phyloP scores from a whole-genome alignment of 495 filamentous ascomycete species.

The Neurospora tetraspora region DNA sequence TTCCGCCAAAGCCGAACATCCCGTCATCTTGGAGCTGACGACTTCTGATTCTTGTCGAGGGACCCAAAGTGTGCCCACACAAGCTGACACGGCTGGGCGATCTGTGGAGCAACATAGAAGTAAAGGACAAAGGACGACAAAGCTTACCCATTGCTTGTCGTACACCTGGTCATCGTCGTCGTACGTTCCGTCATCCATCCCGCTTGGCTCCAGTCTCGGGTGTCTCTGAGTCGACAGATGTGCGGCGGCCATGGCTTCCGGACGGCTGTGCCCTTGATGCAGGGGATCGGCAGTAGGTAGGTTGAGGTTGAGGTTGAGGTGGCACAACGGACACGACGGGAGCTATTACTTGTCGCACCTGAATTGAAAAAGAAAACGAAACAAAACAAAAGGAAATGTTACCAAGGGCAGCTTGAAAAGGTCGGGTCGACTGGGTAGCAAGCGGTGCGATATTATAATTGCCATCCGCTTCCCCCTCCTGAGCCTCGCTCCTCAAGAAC shows the following conservation, averaged over 20 bases:
- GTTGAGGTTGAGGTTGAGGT: not conserved
- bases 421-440: not conserved
- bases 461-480: not conserved
- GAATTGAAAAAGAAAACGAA: not conserved
- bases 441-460: not conserved
- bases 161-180: constrained; percentile 5
- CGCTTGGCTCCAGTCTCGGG: not conserved
- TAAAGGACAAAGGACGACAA: not conserved
- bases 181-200: not conserved
- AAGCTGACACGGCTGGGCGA: not conserved
- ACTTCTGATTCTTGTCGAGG: not conserved
- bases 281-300: not conserved
- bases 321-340: not conserved
- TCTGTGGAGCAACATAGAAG: not conserved
- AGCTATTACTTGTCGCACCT: not conserved
- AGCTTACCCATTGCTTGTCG: constrained; percentile 23
- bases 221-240: not conserved
- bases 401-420: not conserved
- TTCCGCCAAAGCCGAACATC: not conserved
- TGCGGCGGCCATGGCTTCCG: not conserved
- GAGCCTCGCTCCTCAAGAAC: not conserved
- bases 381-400: not conserved
- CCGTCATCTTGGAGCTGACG: not conserved
- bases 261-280: not conserved
- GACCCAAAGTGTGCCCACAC: not conserved